Percentiles rank a stretch among this genome's conserved stretches.
These are phyloP conservation scores for Solanum peruvianum DNA, from an alignment of 257 asterid genomes.

Conservation along the genomic window DNA sequence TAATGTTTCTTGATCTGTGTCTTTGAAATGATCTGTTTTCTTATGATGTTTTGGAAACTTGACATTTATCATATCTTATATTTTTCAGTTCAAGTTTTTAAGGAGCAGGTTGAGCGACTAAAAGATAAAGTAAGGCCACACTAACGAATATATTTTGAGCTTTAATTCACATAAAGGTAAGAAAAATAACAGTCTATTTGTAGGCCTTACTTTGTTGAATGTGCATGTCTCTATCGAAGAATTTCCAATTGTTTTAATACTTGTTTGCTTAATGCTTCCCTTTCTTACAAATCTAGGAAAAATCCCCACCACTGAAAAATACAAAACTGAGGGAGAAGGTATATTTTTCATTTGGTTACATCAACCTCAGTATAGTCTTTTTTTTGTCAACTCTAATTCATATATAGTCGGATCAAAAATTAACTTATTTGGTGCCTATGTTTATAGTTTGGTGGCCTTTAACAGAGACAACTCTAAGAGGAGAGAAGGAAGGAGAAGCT, in stretches of 20 bases:
- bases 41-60: not conserved
- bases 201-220: not conserved
- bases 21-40: not conserved
- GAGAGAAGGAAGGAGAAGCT: no score
- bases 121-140: conserved; percentile 53
- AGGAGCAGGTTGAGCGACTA: conserved; percentile 55
- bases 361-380: no score
- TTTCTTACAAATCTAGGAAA: conserved; percentile 28
- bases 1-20: conserved; percentile 27
- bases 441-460: no score
- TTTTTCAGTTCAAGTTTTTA: conserved; percentile 60
- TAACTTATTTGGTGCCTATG: no score
- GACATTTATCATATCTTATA: not conserved
- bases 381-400: no score
- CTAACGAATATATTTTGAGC: not conserved
- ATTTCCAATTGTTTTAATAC: not conserved
- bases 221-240: not conserved
- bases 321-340: not conserved
- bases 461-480: no score
- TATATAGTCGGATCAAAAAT: no score
- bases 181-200: not conserved
- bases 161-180: not conserved
- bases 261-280: not conserved
- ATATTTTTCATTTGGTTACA: no score
- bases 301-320: conserved; percentile 67